phyloP scores from a whole-genome alignment of 1,284 basidiomycete genomes.

The Testicularia cyperi region DNA sequence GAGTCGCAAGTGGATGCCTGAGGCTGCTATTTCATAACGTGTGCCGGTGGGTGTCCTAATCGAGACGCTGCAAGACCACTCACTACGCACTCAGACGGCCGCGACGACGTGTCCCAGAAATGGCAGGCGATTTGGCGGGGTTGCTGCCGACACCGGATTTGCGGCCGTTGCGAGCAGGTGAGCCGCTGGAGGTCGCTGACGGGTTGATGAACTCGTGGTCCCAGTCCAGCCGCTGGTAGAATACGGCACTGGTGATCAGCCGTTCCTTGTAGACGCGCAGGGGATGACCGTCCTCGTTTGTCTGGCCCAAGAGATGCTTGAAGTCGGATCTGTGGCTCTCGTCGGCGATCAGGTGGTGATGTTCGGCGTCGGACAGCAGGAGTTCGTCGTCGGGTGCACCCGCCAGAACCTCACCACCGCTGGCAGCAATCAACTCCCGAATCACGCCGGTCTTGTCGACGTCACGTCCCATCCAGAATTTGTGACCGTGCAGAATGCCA shows the following conservation, averaged over 20 bases:
- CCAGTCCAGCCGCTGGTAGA: slow-evolving; percentile 28
- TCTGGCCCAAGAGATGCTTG: slow-evolving; percentile 9
- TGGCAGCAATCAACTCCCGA: slow-evolving; percentile 17
- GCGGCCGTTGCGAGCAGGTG: too few species aligned
- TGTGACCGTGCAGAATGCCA: slow-evolving; percentile 25
- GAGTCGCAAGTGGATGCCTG: too few species aligned
- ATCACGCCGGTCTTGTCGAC: slow-evolving; percentile 18
- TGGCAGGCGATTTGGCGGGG: too few species aligned
- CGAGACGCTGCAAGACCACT: too few species aligned
- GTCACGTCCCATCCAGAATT: slow-evolving; percentile 30
- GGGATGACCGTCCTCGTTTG: slow-evolving; percentile 6
- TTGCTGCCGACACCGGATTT: too few species aligned
- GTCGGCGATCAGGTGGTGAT: slow-evolving; percentile 17
- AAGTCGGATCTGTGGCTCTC: slow-evolving; percentile 18
- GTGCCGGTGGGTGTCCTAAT: too few species aligned
- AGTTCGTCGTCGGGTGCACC: slow-evolving; percentile 13
- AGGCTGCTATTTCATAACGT: too few species aligned
- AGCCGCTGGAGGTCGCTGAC: not conserved
- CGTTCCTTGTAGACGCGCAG: slow-evolving; percentile 22
- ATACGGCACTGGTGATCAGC: slow-evolving; percentile 23
- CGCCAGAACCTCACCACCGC: slow-evolving; percentile 12
- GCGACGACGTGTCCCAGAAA: too few species aligned
- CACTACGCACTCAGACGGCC: too few species aligned
- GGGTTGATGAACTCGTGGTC: slow-evolving; percentile 15
- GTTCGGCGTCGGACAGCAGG: slow-evolving; percentile 17